Base-by-base conservation (phyloP, 441 rosid species). In the Cnidoscolus chayamansa region DNA sequence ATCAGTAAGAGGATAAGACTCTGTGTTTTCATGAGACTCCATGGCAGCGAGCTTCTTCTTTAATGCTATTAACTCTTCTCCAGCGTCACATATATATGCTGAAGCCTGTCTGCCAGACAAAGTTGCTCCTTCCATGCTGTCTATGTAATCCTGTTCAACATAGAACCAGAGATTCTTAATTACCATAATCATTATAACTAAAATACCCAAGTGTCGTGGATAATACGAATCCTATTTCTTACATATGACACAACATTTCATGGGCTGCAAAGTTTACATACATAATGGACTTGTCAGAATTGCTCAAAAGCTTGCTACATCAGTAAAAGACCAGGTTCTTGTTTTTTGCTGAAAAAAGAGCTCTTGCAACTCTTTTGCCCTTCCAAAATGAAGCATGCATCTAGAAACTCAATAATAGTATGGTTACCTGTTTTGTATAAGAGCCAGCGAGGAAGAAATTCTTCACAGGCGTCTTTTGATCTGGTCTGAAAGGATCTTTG, bases 91-190 rank as follows among this genome's bases (percentile, higher is more conserved):
- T 40, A 92, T 80, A 75, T 86, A 94, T 13, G 98, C 89, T 1
- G 99, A 86, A 65, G 96, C 90, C 81, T 90, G 97, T 73, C 99
- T 87, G 11, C 99, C 99, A 0, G 99, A 90, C 72, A 94, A 71
- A 0, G 99, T 92, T 11, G 99, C 98, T 55, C 98, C 98, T 81
- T 94, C 99, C 99, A 92, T 94, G 72, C 98, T 94, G 80, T 94
- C 99, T 76, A 94, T 92, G 81, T 94, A 94, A 73, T 94, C 99
- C 99, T 94, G 88, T 40, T 74, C 63, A 64, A 65, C 37, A 50
- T 11, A 59, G 20, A 56, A 35, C 58, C 30, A 55, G 13, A 25
- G 13, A 35, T 67, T 3, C 2, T 3, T 35, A 3, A 40, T 40
- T 3, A 40, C 45, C 37, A 35, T 35, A 35, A 2, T 72, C 50